Base-by-base conservation (phyloP, 192 early-diverging fungal genomes). In the Backusella liffmaniae region DNA sequence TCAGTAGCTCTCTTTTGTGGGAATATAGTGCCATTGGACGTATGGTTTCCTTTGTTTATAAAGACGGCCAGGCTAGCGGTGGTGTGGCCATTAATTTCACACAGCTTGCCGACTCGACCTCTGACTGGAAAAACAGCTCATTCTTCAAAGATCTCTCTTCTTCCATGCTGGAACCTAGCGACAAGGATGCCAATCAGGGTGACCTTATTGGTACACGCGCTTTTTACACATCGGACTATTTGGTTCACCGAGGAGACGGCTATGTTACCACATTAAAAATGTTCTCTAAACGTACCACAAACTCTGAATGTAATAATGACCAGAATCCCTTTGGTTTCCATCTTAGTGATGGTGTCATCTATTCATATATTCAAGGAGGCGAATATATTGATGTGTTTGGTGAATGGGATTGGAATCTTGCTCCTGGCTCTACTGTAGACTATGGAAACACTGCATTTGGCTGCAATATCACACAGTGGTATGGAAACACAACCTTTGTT, bases 371-470 rank as follows among this genome's bases (percentile, higher is more conserved):
- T 8, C 65, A 68, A 15, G 79, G 79, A 0, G 69, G 76, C 7
- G 79, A 80, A 23, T 80, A 80, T 21, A 53, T 73, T n/a, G 79
- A 80, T 49, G 69, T 70, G 0, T 80, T 80, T 70, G 67, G 75
- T 21, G 59, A 69, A 21, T 80, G 74, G 79, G 75, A 80, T 49
- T 80, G 79, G 79, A 37, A 80, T 46, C 51, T 80, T n/a, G 26
- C 76, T 7, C 79, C 79, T 37, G 79, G 79, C 7, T 76, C 75
- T 9, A 80, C 79, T 15, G 75, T 73, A 8, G 79, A 73, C 35
- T 76, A 76, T 73, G 75, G 75, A 4, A 70, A 41, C 0, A 67
- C 49, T 26, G 65, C 49, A 18, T 62, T 80, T 10, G 56, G 21
- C n/a, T 80, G 79, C n/a, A 51, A 67, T 29, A 9, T 42, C 29